These are phyloP conservation scores for Prunella vulgaris DNA, from an alignment of 257 asterid genomes.

Conservation along the genomic window DNA sequence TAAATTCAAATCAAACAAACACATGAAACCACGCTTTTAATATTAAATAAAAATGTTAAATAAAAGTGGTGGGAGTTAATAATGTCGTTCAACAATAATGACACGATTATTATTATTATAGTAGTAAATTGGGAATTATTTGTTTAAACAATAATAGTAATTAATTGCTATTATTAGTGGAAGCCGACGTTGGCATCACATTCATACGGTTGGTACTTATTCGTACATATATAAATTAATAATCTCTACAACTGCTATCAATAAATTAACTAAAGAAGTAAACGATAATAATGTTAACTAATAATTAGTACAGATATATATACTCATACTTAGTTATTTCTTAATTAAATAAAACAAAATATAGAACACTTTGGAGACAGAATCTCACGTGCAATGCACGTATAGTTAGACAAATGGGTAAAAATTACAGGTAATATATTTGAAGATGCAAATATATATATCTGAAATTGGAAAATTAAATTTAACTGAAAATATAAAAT, in stretches of 20 bases:
- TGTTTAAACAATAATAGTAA: constrained; percentile 2
- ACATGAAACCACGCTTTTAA: background rate
- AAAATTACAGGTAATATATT: no score
- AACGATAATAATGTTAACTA: background rate
- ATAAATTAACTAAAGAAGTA: background rate
- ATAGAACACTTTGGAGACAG: background rate
- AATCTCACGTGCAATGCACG: no score
- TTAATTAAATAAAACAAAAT: background rate
- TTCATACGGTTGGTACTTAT: constrained; percentile 26
- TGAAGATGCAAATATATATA: no score
- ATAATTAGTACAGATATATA: background rate
- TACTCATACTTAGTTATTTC: background rate
- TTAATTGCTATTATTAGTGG: constrained; percentile 20
- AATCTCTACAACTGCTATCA: constrained; percentile 5
- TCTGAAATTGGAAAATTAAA: no score
- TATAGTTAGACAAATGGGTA: no score
- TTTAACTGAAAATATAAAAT: no score
- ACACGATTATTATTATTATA: constrained; percentile 20
- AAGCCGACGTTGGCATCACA: constrained; percentile 16
- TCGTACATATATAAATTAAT: constrained; percentile 27
- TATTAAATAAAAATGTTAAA: background rate
- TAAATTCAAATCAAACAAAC: background rate
- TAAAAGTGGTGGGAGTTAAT: background rate
- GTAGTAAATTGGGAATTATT: background rate
- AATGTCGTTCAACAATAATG: background rate